Evolutionary conservation across 2,329 filamentous ascomycete genomes (phyloP), one percentile per base, ranked within the genome.

Genomic region (Balansia obtecta): DNA sequence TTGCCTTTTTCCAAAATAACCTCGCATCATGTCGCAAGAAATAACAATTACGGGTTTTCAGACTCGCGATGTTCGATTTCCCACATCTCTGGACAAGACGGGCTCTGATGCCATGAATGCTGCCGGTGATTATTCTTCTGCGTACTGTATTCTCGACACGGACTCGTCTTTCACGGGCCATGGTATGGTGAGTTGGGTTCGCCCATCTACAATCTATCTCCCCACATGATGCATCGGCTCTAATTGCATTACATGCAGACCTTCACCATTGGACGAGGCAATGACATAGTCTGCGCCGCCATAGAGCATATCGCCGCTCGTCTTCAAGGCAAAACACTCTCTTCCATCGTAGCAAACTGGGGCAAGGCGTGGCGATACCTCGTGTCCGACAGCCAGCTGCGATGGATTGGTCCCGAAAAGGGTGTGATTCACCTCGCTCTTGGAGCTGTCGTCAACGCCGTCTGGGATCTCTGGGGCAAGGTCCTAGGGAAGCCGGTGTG

Each of bases 381-480:
- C n/a, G 88, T 95, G 59, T 85, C 84, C 55, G 90, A 95, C 75
- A 86, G 81, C 58, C 89, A 95, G 68, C 76, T 95, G 49, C 86
- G 89, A 51, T 95, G 90, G 89, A 93, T 95, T 62, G 89, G 89
- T 0, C 89, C 89, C 0, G 89, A 95, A 62, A 95, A 95, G 70
- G 89, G 89, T 53, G 89, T 95, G 43, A 94, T 94, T 58, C 89
- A 95, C 68, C 85, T 96, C 8, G 89, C 89, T 1, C 81, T 95
- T 11, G 88, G 87, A 32, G 86, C 88, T 42, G 85, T 95, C 15
- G 86, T 94, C 59, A 95, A 95, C 65, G 89, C 88, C 15, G 75
- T 95, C 60, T 95, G 89, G 89, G 89, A 95, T 66, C 79, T 95
- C n/a, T 95, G 89, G 89, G 88, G 87, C 50, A 95, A 94, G 72